Percentiles rank a stretch among this genome's conserved stretches.
These are phyloP conservation scores for Ophiostoma populinum DNA, from an alignment of 2,329 filamentous ascomycete species.

Conservation along the genomic window DNA sequence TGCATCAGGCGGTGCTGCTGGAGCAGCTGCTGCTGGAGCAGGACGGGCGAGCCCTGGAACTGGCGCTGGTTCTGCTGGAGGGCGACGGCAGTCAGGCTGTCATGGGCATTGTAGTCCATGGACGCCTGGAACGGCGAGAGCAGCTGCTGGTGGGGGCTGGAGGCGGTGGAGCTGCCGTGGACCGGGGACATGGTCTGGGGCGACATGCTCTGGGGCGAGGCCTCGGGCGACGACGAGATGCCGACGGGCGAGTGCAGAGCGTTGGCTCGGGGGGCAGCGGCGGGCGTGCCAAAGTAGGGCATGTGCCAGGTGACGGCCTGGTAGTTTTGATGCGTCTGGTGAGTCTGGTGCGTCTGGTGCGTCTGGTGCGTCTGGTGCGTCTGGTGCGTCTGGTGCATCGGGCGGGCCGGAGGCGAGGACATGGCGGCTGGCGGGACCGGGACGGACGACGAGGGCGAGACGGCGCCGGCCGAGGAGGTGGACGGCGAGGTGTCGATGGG, in stretches of 20 bases:
- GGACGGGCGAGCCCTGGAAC: conserved; percentile 15
- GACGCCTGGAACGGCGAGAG: conserved; percentile 37
- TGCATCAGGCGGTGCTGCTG: conserved; percentile 23
- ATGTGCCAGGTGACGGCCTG: conserved; percentile 30
- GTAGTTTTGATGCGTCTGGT: conserved; percentile 23
- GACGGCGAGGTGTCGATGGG: conserved; percentile 20
- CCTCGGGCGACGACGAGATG: conserved; percentile 34
- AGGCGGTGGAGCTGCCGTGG: conserved; percentile 29
- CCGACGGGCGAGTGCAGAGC: conserved; percentile 22
- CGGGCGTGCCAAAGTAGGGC: conserved; percentile 25
- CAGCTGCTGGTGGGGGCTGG: conserved; percentile 36
- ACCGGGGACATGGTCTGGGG: conserved; percentile 26
- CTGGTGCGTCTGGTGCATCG: conserved; percentile 19
- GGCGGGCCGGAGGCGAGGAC: conserved; percentile 19
- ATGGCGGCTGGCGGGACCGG: conserved; percentile 21
- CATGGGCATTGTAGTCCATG: conserved; percentile 29
- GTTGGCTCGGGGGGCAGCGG: conserved; percentile 15
- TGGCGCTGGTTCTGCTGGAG: conserved; percentile 37
- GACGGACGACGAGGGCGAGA: conserved; percentile 17
- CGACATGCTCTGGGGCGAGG: conserved; percentile 25
- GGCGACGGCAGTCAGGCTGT: conserved; percentile 42
- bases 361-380: conserved; percentile 15
- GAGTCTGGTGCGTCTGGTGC: conserved; percentile 15
- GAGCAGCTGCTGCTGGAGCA: conserved; percentile 30
- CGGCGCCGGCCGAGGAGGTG: conserved; percentile 15